Base-by-base conservation (phyloP, 306 rosid genomes). In the Cicer yamashitae region DNA sequence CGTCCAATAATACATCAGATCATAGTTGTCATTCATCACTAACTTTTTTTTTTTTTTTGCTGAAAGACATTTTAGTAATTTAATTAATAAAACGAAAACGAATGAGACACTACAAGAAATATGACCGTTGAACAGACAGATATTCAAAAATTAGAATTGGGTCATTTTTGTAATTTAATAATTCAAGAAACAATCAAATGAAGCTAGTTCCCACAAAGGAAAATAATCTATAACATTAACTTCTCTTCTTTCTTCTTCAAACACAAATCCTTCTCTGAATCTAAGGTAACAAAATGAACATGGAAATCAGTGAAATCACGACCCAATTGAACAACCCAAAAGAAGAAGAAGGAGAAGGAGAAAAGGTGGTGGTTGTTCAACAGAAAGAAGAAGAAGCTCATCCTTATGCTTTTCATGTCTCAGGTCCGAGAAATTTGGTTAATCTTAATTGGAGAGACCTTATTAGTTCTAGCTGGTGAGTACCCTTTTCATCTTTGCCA, bases 401-500 rank as follows among this genome's bases (percentile, higher is more conserved):
- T 39, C 98, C 97, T 6, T 88, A 94, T 63, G 89, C 98, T 0
- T 94, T 94, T 78, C 94, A 91, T 61, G 94, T 90, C 10, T 94
- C 98, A 30, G 97, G 98, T 6, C 98, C 98, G 68, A 90, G 98
- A 4, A 94, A 94, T 77, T 73, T 91, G 70, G 51, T 86, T 58
- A 78, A 84, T 18, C 96, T 90, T 17, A 94, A 86, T 69, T 94
- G 98, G 98, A 90, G 89, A 87, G 98, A 94, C 18, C 90, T 91
- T 37, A 88, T 94, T 48, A 88, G 54, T 67, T 94, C 98, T 5
- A 94, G 94, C 18, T 94, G 98, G 98, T 94, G 4, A 72, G 91
- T 84, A 75, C 80, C 74, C 84, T 68, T 70, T 79, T 84, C 60
- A 3, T 1, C 4, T 72, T 52, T 43, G 6, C 48, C 34, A 74